Conservation (phyloP, 768 basidiomycete species). For the Termitomyces sp. region DNA sequence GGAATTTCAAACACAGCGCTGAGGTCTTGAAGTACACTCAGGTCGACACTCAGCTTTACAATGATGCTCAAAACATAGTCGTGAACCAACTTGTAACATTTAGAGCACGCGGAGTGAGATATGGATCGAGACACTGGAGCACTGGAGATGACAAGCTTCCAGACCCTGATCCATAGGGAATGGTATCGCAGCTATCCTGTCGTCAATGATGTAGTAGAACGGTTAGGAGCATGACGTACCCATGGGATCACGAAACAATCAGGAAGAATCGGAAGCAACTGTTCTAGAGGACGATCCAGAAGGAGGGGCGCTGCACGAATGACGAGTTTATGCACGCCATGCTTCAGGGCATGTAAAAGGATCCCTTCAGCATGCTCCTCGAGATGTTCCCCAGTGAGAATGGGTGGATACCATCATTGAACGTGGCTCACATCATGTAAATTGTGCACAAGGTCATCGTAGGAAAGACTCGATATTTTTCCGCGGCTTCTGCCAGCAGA, state of each 20-base stretch:
- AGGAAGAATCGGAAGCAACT: background rate
- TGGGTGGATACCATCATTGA: background rate
- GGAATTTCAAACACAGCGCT: background rate
- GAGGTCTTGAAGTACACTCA: background rate
- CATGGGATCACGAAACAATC: background rate
- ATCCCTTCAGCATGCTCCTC: conserved; percentile 5
- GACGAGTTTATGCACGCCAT: background rate
- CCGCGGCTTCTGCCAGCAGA: conserved; percentile 20
- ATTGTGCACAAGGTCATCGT: conserved; percentile 22
- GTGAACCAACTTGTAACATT: background rate
- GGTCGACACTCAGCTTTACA: background rate
- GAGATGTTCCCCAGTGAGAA: background rate
- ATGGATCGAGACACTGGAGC: background rate
- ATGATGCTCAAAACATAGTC: background rate
- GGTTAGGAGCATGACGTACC: background rate
- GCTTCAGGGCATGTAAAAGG: conserved; percentile 6
- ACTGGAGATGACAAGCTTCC: background rate
- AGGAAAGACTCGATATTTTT: conserved; percentile 22
- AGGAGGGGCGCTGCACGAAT: conserved; percentile 3
- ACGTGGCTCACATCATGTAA: conserved; percentile 13
- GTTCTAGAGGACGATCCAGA: conserved; percentile 5
- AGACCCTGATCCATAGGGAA: background rate
- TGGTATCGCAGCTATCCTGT: conserved; percentile 4
- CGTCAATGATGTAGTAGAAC: background rate
- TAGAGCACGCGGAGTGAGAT: background rate